Percentiles rank a stretch among this genome's conserved stretches.
Conservation (phyloP, 441 rosid genomes). For the Biscutella laevigata region DNA sequence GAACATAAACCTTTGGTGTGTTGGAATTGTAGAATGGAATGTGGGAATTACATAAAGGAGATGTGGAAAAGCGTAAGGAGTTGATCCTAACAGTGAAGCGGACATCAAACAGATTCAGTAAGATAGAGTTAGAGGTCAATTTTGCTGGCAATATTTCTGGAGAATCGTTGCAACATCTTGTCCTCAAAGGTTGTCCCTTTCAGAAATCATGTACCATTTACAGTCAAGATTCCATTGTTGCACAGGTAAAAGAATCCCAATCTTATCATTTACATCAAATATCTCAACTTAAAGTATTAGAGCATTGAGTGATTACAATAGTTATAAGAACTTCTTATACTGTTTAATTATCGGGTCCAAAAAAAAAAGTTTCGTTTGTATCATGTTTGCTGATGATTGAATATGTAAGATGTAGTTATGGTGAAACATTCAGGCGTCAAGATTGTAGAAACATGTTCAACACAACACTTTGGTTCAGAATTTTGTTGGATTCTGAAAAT, state of each 20-base stretch:
- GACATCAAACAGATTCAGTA: constrained; percentile 34
- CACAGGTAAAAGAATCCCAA: constrained; percentile 44
- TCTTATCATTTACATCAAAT: neutral
- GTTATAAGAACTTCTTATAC: neutral
- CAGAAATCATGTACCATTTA: constrained; percentile 72
- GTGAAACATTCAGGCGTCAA: neutral
- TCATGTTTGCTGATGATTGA: neutral
- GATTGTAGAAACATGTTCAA: neutral
- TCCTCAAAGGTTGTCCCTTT: constrained; percentile 60
- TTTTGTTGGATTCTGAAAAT: neutral
- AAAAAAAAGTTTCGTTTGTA: neutral
- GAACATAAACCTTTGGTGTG: neutral
- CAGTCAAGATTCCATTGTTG: constrained; percentile 47
- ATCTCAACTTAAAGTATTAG: neutral
- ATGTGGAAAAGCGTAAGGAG: constrained; percentile 32
- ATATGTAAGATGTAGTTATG: neutral
- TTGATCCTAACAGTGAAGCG: constrained; percentile 45
- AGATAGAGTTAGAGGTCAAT: constrained; percentile 47
- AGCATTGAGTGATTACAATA: neutral
- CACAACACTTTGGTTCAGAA: too few species aligned
- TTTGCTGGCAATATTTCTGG: constrained; percentile 26
- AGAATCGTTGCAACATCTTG: constrained; percentile 23
- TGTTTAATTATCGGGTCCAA: neutral
- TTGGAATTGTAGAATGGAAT: constrained; percentile 42
- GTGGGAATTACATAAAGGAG: constrained; percentile 59